These are phyloP conservation scores for Salisapilia sapeloensis DNA, from an alignment of 352 stramenopile species.

Conservation along the genomic window DNA sequence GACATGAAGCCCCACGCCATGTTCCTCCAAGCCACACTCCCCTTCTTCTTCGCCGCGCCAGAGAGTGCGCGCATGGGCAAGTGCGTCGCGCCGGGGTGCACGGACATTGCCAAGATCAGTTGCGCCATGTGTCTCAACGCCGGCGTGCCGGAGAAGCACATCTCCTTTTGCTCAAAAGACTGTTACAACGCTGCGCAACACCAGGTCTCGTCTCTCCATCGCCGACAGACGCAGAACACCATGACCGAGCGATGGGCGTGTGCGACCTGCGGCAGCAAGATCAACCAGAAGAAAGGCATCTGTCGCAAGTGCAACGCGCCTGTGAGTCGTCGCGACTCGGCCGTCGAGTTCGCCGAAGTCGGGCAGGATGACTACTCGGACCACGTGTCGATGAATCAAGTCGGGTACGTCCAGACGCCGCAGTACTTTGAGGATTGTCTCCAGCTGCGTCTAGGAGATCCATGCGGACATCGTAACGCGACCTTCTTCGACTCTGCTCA, in stretches of 20 bases:
- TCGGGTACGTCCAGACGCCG: slow-evolving; percentile 54
- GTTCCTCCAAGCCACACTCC: slow-evolving; percentile 50
- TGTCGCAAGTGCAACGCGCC: slow-evolving; percentile 40
- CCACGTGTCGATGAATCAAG: slow-evolving; percentile 48
- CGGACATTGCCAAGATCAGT: slow-evolving; percentile 58
- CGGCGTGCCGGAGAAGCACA: slow-evolving; percentile 36
- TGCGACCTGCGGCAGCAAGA: slow-evolving; percentile 35
- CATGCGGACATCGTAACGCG: slow-evolving; percentile 46
- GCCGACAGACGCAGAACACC: slow-evolving; percentile 51
- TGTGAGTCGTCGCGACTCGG: slow-evolving; percentile 3
- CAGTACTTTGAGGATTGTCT: slow-evolving; percentile 61
- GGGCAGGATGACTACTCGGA: slow-evolving; percentile 50
- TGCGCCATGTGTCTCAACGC: slow-evolving; percentile 45
- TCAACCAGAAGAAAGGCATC: slow-evolving; percentile 44
- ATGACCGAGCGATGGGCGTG: slow-evolving; percentile 45
- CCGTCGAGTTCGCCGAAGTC: slow-evolving; percentile 23
- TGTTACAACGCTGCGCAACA: slow-evolving; percentile 57
- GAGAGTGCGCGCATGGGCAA: slow-evolving; percentile 49
- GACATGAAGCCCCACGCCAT: slow-evolving; percentile 72
- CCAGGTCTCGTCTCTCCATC: slow-evolving; percentile 40
- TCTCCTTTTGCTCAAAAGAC: slow-evolving; percentile 68
- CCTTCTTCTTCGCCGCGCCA: slow-evolving; percentile 52
- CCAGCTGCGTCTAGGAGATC: slow-evolving; percentile 39
- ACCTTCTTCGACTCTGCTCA: slow-evolving; percentile 57
- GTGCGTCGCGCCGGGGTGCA: slow-evolving; percentile 37